Conservation (phyloP, 225 moss, liverwort and hornwort genomes). For the Thuidium tamariscinum region DNA sequence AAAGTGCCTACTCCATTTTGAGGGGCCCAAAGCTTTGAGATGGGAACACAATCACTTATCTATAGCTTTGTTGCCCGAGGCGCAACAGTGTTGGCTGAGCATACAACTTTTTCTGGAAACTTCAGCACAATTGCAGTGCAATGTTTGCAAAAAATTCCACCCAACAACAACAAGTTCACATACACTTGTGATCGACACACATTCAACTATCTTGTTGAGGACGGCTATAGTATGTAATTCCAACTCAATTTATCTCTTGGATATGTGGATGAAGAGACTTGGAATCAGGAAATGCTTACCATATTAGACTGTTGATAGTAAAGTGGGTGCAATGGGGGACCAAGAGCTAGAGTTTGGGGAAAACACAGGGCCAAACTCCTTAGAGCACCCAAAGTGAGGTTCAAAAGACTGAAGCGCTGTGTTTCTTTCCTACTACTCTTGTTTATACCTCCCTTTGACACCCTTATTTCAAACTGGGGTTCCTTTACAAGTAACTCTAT, state of each 20-base stretch:
- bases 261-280: background rate
- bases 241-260: background rate
- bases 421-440: too few relatives aligned
- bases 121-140: slow-evolving; percentile 55
- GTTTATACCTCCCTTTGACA: too few relatives aligned
- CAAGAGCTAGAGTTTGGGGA: too few relatives aligned
- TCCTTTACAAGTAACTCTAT: too few relatives aligned
- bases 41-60: slow-evolving; percentile 34
- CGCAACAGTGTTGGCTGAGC: slow-evolving; percentile 30
- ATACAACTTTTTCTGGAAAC: slow-evolving; percentile 46
- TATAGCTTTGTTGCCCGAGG: slow-evolving; percentile 56
- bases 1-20: background rate
- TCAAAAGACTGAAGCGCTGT: too few relatives aligned
- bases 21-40: background rate
- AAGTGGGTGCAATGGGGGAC: too few relatives aligned
- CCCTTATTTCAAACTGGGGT: too few relatives aligned
- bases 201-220: slow-evolving; percentile 55
- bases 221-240: slow-evolving; percentile 29
- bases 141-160: slow-evolving; percentile 50
- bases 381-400: too few relatives aligned
- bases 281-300: background rate
- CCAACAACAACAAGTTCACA: slow-evolving; percentile 51
- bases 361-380: too few relatives aligned
- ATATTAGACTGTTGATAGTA: background rate
- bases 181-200: slow-evolving; percentile 54